phyloP scores from a whole-genome alignment of 179 eudicot species.

The Silene coronaria region DNA sequence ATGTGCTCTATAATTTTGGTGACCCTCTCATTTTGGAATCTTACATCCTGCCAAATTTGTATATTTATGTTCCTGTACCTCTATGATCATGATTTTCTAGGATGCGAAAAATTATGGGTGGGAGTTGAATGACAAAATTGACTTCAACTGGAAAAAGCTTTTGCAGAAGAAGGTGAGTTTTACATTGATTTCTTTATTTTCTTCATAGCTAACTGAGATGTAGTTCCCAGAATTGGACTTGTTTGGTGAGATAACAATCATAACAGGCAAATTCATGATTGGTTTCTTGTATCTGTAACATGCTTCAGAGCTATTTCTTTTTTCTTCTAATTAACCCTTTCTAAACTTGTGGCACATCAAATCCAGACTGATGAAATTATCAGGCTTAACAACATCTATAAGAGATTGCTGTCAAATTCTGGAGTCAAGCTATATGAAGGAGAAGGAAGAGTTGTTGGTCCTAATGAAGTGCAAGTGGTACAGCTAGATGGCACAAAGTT shows the following conservation, averaged over 20 bases:
- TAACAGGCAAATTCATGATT: neutral
- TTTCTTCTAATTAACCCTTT: neutral
- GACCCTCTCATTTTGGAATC: neutral
- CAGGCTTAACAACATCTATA: slow-evolving; percentile 78
- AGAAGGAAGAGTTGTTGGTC: slow-evolving; percentile 84
- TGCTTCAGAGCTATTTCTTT: neutral
- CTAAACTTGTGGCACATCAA: neutral
- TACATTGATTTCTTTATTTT: slow-evolving; percentile 11
- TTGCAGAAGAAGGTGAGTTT: slow-evolving; percentile 80
- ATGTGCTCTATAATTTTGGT: neutral
- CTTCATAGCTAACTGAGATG: slow-evolving; percentile 8
- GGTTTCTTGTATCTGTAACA: neutral
- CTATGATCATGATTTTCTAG: slow-evolving; percentile 37
- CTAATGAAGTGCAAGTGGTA: slow-evolving; percentile 84
- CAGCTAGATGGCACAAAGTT: slow-evolving; percentile 91
- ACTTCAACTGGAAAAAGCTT: slow-evolving; percentile 92
- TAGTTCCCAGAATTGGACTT: neutral
- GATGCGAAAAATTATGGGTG: slow-evolving; percentile 87
- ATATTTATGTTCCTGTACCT: neutral
- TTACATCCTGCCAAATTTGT: neutral
- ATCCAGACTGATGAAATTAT: slow-evolving; percentile 81
- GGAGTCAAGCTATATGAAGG: slow-evolving; percentile 96
- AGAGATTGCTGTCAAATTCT: slow-evolving; percentile 74
- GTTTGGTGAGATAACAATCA: neutral
- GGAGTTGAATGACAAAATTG: slow-evolving; percentile 77